phyloP scores from a whole-genome alignment of 2,329 filamentous ascomycete species.

The Lachnellula suecica region DNA sequence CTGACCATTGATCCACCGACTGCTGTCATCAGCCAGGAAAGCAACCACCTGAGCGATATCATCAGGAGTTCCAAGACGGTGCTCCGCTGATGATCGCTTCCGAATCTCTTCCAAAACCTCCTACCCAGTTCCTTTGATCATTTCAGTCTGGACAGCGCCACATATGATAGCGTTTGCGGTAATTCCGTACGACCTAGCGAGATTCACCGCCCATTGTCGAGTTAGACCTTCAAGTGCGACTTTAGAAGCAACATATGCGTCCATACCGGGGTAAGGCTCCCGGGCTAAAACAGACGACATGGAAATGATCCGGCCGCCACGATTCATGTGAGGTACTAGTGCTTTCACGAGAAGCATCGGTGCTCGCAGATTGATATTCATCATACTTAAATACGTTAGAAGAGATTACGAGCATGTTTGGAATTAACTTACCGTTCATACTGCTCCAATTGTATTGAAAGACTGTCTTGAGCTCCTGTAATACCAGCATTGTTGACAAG shows the following conservation, averaged over 20 bases:
- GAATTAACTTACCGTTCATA: not conserved
- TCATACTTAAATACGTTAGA: not conserved
- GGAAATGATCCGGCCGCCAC: not conserved
- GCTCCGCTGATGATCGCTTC: not conserved
- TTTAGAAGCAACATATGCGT: not conserved
- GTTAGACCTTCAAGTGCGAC: not conserved
- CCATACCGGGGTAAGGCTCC: not conserved
- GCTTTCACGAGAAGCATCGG: not conserved
- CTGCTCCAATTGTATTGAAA: not conserved
- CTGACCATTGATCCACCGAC: constrained; percentile 7
- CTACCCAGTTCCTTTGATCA: not conserved
- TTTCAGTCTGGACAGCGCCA: not conserved
- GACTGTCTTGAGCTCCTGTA: not conserved
- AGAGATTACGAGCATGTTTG: not conserved
- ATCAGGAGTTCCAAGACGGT: constrained; percentile 41
- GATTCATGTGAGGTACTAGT: not conserved
- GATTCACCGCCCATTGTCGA: not conserved
- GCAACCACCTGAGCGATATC: constrained; percentile 43
- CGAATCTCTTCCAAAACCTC: not conserved
- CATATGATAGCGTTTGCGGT: not conserved
- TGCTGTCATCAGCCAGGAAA: constrained; percentile 30
- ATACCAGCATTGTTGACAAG: not conserved
- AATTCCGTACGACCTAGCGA: not conserved
- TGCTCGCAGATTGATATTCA: not conserved
- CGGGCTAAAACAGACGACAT: not conserved